Evolutionary conservation across 129 eudicot genomes (phyloP).

Genomic region (Escallonia rubra): DNA sequence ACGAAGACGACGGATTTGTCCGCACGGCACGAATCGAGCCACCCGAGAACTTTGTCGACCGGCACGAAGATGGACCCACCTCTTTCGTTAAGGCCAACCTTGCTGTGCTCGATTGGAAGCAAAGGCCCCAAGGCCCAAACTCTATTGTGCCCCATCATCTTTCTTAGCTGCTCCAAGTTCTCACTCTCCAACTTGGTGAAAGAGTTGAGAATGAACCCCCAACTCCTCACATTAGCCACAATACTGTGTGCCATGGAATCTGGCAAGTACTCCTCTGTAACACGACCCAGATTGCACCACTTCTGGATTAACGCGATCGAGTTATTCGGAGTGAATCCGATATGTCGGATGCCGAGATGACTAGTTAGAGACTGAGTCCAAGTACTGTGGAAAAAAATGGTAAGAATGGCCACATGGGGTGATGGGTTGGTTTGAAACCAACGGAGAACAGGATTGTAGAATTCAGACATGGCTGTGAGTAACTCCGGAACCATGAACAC

Average conservation of each 20-base stretch:
- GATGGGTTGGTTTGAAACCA: constrained; percentile 24
- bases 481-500: neutral
- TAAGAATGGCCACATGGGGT: constrained; percentile 22
- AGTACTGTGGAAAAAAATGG: constrained; percentile 9
- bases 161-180: constrained; percentile 6
- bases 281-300: neutral
- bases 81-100: too few relatives aligned
- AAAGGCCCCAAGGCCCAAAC: constrained; percentile 27
- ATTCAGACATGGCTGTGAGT: neutral
- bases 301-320: neutral
- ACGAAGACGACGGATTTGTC: constrained; percentile 19
- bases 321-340: constrained; percentile 18
- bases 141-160: constrained; percentile 3
- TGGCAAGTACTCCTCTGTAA: constrained; percentile 2
- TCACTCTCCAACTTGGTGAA: constrained; percentile 17
- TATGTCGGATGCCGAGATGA: constrained; percentile 3
- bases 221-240: constrained; percentile 13
- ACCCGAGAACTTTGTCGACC: neutral
- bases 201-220: constrained; percentile 22
- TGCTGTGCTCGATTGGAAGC: neutral
- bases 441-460: constrained; percentile 6
- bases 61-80: neutral
- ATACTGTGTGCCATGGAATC: constrained; percentile 1
- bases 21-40: constrained; percentile 25
- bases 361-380: constrained; percentile 13